phyloP scores from a whole-genome alignment of 2,329 filamentous ascomycete species.

The Cladosporium sp. region DNA sequence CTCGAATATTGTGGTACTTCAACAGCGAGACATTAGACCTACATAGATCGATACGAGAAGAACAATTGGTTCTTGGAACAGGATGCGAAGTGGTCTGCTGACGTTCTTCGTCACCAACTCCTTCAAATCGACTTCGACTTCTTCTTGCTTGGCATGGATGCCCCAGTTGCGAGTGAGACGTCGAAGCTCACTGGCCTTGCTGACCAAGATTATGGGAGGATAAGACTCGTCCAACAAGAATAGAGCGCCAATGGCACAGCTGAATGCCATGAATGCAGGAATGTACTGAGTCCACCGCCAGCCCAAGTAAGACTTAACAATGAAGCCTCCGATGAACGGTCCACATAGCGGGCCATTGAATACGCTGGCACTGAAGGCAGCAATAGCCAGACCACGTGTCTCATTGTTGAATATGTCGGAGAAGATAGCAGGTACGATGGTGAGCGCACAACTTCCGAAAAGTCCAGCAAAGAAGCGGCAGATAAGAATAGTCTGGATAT shows the following conservation, averaged over 20 bases:
- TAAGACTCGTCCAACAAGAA: constrained; percentile 61
- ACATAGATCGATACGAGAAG: constrained; percentile 48
- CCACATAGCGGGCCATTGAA: constrained; percentile 37
- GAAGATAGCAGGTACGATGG: constrained; percentile 52
- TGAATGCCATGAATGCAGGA: constrained; percentile 57
- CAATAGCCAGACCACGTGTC: constrained; percentile 35
- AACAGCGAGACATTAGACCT: background rate
- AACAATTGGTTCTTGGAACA: constrained; percentile 53
- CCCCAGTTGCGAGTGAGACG: constrained; percentile 61
- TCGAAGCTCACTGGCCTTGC: constrained; percentile 56
- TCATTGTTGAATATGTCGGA: constrained; percentile 38
- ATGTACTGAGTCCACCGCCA: constrained; percentile 57
- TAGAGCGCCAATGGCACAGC: constrained; percentile 49
- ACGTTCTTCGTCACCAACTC: constrained; percentile 41
- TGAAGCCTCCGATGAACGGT: constrained; percentile 37
- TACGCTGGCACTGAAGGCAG: constrained; percentile 39
- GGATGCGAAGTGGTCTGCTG: constrained; percentile 46
- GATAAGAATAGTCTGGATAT: constrained; percentile 41
- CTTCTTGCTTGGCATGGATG: constrained; percentile 55
- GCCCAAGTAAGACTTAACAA: constrained; percentile 35
- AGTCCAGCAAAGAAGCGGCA: constrained; percentile 41
- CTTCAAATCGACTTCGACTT: constrained; percentile 40
- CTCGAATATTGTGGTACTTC: background rate
- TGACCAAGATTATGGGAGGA: constrained; percentile 57
- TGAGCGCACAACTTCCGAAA: constrained; percentile 44